These are phyloP conservation scores for Cyclotella choctawhatcheeana DNA, from an alignment of 108 stramenopile species.

Conservation along the genomic window DNA sequence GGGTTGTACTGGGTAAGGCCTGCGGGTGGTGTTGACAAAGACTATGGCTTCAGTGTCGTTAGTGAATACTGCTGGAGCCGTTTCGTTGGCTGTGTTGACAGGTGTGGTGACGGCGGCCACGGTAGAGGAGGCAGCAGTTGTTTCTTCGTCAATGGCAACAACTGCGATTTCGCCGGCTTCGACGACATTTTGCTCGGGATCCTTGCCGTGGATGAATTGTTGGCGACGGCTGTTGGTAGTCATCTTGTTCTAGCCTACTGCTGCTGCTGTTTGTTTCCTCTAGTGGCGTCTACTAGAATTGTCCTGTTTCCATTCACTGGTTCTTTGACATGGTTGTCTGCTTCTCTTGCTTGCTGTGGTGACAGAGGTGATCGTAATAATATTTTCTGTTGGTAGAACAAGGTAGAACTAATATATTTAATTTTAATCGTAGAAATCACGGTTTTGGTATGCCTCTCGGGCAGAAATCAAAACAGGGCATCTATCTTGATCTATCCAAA, in stretches of 20 bases:
- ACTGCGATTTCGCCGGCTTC: no score
- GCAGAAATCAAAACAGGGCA: no score
- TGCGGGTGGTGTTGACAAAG: not conserved
- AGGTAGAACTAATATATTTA: no score
- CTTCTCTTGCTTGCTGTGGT: no score
- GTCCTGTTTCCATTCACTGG: no score
- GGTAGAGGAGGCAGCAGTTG: not conserved
- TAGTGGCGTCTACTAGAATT: not conserved
- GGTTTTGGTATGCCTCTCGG: no score
- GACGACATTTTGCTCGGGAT: not conserved
- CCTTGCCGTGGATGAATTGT: conserved; percentile 1
- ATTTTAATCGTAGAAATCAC: no score
- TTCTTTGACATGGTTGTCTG: no score
- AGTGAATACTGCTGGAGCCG: not conserved
- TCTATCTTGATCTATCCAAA: no score
- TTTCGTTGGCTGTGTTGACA: not conserved
- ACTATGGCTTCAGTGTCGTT: not conserved
- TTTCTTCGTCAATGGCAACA: not conserved
- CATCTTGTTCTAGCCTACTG: not conserved
- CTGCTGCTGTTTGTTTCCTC: not conserved
- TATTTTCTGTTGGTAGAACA: no score
- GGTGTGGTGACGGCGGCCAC: not conserved
- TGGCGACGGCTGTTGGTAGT: not conserved
- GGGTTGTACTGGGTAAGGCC: conserved; percentile 9
- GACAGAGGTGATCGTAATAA: no score